phyloP scores from a whole-genome alignment of 768 basidiomycete species.

The Tricholoma terreum region DNA sequence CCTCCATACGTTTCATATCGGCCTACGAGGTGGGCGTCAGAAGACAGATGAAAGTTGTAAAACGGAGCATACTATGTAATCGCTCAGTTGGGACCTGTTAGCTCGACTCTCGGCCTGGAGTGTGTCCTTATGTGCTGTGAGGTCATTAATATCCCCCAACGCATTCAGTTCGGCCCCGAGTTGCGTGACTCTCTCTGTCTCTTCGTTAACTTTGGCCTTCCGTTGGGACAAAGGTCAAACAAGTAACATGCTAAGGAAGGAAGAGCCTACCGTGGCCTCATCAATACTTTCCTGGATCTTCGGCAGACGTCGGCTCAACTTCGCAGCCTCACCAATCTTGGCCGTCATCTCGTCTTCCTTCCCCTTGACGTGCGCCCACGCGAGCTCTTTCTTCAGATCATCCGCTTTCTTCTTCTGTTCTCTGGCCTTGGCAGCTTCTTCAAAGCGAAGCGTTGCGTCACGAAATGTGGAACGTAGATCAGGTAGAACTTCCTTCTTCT shows the following conservation, averaged over 20 bases:
- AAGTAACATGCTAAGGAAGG: not conserved
- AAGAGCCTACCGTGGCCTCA: constrained; percentile 31
- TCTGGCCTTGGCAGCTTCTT: constrained; percentile 72
- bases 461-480: constrained; percentile 62
- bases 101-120: constrained; percentile 44
- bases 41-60: not conserved
- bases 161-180: constrained; percentile 28
- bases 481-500: constrained; percentile 76
- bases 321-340: constrained; percentile 36
- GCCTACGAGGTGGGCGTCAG: constrained; percentile 28
- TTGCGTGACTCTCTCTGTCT: constrained; percentile 27
- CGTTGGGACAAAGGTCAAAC: not conserved
- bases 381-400: constrained; percentile 74
- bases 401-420: constrained; percentile 67
- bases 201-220: constrained; percentile 29
- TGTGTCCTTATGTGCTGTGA: constrained; percentile 38
- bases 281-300: constrained; percentile 35
- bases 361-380: constrained; percentile 79
- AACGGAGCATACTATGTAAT: constrained; percentile 40
- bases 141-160: constrained; percentile 32
- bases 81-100: constrained; percentile 42
- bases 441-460: constrained; percentile 56
- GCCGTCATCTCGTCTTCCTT: constrained; percentile 60
- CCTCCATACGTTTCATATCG: constrained; percentile 50
- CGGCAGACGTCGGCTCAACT: constrained; percentile 31